Base-by-base conservation (phyloP, 352 stramenopile genomes). In the Halophytophthora batemanensis region DNA sequence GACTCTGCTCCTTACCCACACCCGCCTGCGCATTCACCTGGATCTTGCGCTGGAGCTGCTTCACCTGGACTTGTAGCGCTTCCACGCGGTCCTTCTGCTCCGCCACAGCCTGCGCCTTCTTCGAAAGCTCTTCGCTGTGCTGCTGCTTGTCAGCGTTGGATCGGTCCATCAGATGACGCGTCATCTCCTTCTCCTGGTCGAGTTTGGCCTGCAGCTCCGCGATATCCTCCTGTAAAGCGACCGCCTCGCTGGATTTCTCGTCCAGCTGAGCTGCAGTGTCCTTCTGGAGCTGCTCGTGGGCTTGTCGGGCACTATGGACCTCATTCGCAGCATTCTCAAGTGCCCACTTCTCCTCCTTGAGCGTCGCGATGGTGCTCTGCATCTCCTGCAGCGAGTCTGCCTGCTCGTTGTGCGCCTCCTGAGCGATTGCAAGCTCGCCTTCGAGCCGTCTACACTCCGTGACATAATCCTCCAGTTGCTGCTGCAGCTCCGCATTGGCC, bases 191-290 rank as follows among this genome's bases (percentile, higher is more conserved):
- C 46, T 70, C 64, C 59, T 64, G 74, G 41, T 77, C 77, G 29
- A 90, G 42, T 37, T 82, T 74, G n/a, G 64, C 68, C 46, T 87
- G 75, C 12, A 91, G 50, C 35, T 87, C 74, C 17, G 59, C 53
- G 12, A 81, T 56, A n/a, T 83, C 64, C n/a, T 83, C 66, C 50
- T 81, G 59, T 19, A 86, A 55, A 11, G 77, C 67, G 2, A 22
- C 34, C 23, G 75, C 41, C 37, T 57, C 45, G 2, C 44, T 61
- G 12, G 71, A 57, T 44, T 74, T 82, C 35, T 70, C 62, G 19
- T 65, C 53, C 28, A 75, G 39, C 46, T 66, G 57, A 4, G 35
- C 42, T 29, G 40, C 46, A 12, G 54, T 37, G 31, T 85, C 50
- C 10, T 53, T 65, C 51, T 74, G 71, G 14, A 74, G 56, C 43